Evolutionary conservation across 2,329 filamentous ascomycete genomes (phyloP).

Genomic region (Penicillium sp.): DNA sequence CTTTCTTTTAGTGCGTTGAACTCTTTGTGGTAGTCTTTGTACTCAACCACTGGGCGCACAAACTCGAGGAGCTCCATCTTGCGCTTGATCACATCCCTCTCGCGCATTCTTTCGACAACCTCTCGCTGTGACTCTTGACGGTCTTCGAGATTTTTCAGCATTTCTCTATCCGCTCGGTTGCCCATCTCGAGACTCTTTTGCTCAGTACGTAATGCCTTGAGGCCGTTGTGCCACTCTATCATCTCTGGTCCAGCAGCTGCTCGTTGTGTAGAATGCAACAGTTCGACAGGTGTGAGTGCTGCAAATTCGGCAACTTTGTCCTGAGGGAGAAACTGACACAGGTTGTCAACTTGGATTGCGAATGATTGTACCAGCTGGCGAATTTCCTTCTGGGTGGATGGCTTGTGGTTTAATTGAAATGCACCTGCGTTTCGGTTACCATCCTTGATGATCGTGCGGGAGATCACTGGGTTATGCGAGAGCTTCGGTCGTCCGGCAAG

Average conservation of each 20-base stretch:
- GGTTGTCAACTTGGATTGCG: conserved; percentile 94
- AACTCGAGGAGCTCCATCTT: conserved; percentile 68
- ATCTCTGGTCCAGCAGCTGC: conserved; percentile 84
- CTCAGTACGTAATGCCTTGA: conserved; percentile 71
- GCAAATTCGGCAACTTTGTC: conserved; percentile 96
- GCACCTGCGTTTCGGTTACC: conserved; percentile 79
- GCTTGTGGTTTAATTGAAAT: conserved; percentile 76
- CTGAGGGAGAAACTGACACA: conserved; percentile 96
- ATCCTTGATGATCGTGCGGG: conserved; percentile 75
- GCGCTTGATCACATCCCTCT: conserved; percentile 71
- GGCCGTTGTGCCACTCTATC: conserved; percentile 73
- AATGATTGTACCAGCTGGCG: conserved; percentile 70
- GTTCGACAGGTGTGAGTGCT: conserved; percentile 75
- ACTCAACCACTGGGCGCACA: conserved; percentile 68
- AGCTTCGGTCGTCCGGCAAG: conserved; percentile 66
- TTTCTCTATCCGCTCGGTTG: conserved; percentile 63
- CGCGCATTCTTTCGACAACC: conserved; percentile 80
- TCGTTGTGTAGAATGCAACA: conserved; percentile 83
- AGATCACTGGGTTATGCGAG: conserved; percentile 71
- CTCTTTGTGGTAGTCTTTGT: conserved; percentile 58
- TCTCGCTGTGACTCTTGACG: conserved; percentile 75
- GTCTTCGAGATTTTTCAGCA: conserved; percentile 68
- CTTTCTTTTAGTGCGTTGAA: conserved; percentile 59
- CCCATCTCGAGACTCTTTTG: conserved; percentile 68
- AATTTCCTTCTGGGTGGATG: conserved; percentile 65